A percentile compares a stretch with the other conserved stretches of the same genome.
Evolutionary conservation across 2,329 filamentous ascomycete species (phyloP).

Genomic region (Aspergillus piperis): DNA sequence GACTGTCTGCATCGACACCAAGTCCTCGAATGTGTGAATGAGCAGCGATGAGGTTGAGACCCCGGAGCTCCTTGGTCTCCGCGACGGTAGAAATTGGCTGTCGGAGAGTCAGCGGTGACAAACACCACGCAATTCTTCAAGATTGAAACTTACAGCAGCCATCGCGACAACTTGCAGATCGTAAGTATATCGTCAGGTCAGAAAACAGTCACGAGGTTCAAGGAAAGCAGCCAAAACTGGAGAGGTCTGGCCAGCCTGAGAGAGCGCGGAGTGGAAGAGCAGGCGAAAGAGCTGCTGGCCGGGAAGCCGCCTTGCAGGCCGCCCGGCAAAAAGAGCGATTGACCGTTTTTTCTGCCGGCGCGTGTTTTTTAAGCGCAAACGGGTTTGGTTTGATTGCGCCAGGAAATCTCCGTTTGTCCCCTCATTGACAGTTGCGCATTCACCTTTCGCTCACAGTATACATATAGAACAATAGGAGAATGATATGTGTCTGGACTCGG

Average conservation of each 20-base stretch:
- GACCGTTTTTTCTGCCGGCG: neutral
- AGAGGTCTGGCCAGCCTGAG: conserved; percentile 14
- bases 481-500: neutral
- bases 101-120: conserved; percentile 9
- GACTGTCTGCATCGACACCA: conserved; percentile 85
- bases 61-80: conserved; percentile 92
- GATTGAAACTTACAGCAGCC: conserved; percentile 38
- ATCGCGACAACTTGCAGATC: conserved; percentile 26
- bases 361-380: neutral
- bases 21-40: conserved; percentile 97
- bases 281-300: conserved; percentile 18
- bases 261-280: conserved; percentile 7
- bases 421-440: neutral
- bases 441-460: neutral
- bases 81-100: conserved; percentile 78
- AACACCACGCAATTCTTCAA: neutral
- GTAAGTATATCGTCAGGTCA: conserved; percentile 11
- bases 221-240: conserved; percentile 14
- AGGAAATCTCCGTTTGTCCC: neutral
- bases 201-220: conserved; percentile 3
- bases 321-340: conserved; percentile 30
- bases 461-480: neutral
- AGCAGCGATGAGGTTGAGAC: conserved; percentile 94
- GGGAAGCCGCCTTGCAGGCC: conserved; percentile 16
- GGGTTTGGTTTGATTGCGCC: neutral